phyloP scores from a whole-genome alignment of 805 yeast genomes.

The Tetrapisispora fleetii region DNA sequence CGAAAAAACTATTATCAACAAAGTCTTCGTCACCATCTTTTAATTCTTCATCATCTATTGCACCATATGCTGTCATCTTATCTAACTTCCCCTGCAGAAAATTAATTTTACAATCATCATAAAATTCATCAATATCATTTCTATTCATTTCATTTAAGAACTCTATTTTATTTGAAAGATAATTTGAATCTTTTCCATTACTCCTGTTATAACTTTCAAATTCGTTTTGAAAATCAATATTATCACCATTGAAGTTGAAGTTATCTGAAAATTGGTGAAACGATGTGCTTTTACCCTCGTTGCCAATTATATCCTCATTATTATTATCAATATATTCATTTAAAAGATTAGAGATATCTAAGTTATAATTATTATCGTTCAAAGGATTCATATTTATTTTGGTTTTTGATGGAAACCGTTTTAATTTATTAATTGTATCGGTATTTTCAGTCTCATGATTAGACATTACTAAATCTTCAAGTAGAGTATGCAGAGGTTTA shows the following conservation, averaged over 20 bases:
- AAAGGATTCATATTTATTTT: background rate
- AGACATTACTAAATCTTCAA: background rate
- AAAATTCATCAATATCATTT: conserved; percentile 2
- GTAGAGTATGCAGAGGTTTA: background rate
- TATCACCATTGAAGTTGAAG: background rate
- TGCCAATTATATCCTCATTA: background rate
- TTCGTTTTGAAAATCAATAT: conserved; percentile 1
- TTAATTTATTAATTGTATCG: background rate
- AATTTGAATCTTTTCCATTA: background rate
- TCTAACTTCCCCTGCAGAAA: background rate
- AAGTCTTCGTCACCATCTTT: background rate
- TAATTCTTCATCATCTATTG: background rate
- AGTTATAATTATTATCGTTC: background rate
- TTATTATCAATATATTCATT: background rate
- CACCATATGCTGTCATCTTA: background rate
- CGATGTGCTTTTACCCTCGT: background rate
- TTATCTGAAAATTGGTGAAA: background rate
- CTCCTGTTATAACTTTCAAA: background rate
- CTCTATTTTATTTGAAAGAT: background rate
- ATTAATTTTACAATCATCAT: background rate
- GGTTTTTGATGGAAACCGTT: background rate
- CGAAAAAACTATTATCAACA: background rate
- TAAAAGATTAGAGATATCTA: background rate
- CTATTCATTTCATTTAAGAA: background rate
- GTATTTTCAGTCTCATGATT: background rate